Base-by-base conservation (phyloP, 2,329 filamentous ascomycete genomes). In the Colletotrichum chlorophyti region DNA sequence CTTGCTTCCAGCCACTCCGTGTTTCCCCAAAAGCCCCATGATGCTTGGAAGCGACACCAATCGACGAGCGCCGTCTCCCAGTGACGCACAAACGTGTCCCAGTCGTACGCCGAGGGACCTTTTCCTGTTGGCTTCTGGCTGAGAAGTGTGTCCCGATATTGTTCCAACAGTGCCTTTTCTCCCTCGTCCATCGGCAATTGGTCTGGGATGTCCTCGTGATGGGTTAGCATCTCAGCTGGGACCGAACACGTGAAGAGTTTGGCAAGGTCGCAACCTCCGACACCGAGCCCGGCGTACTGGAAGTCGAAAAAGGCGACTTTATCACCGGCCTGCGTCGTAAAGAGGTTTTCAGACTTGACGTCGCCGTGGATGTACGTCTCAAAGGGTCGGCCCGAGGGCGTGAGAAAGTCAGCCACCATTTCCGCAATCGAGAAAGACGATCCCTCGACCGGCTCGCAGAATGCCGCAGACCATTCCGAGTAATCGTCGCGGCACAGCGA, bases 21-120 rank as follows among this genome's bases (percentile, higher is more conserved):
- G 32, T 86, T 85, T 0, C 83, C 83, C 83, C 83, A 86, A 58
- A 85, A 85, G 0, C 83, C 83, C 83, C 83, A 86, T 0, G 81
- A 83, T 0, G 83, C 82, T 68, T 85, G 83, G 50, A 86, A 86
- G 6, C 83, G 69, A 58, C 86, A 78, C 87, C 87, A 90, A 65
- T 90, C 87, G 0, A 90, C 85, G 4, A 90, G 68, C 0, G 87
- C 87, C 4, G 80, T 81, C 68, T 90, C 85, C 86, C 87, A 90
- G 63, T 90, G 86, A 17, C 79, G 70, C 5, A 79, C 66, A 14
- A 90, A 83, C 0, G 72, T 65, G 0, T 78, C 72, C 82, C 84
- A 88, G 0, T 76, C 71, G 52, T 89, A 90, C 2, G 68, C 63
- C 32, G 68, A 35, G 1, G 55, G 51, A 5, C 55, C 60, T 14